A percentile compares a stretch with the other conserved stretches of the same genome.
Evolutionary conservation across 208 protist genomes (phyloP).

Genomic region (Leishmania braziliensis): DNA sequence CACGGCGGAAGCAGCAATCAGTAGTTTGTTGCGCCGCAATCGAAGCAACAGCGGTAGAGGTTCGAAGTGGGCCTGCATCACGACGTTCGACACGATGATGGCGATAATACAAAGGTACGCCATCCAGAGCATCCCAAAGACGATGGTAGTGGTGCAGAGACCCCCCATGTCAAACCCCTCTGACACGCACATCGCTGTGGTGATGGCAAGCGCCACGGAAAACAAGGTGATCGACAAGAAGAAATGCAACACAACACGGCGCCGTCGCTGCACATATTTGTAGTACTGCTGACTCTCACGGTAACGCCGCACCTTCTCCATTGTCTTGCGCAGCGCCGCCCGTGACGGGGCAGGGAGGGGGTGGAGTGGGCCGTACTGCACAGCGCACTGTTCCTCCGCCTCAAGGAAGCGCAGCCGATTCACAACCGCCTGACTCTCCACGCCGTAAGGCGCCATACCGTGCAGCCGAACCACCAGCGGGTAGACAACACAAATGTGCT

Average conservation of each 20-base stretch:
- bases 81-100: slow-evolving; percentile 76
- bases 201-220: slow-evolving; percentile 57
- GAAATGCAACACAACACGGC: slow-evolving; percentile 69
- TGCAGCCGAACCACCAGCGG: slow-evolving; percentile 64
- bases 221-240: slow-evolving; percentile 69
- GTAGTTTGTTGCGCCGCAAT: slow-evolving; percentile 57
- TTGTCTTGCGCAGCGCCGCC: slow-evolving; percentile 39
- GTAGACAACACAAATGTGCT: slow-evolving; percentile 73
- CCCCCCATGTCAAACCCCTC: slow-evolving; percentile 41
- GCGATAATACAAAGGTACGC: slow-evolving; percentile 60
- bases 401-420: slow-evolving; percentile 52
- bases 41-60: slow-evolving; percentile 71
- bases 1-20: slow-evolving; percentile 57
- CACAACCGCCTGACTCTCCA: slow-evolving; percentile 45
- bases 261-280: slow-evolving; percentile 67
- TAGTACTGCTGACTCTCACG: slow-evolving; percentile 63
- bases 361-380: slow-evolving; percentile 44
- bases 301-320: slow-evolving; percentile 62
- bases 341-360: slow-evolving; percentile 49
- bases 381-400: slow-evolving; percentile 46
- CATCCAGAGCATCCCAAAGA: slow-evolving; percentile 68
- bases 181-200: slow-evolving; percentile 47
- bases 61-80: slow-evolving; percentile 85
- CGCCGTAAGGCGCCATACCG: slow-evolving; percentile 42
- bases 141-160: slow-evolving; percentile 36